Evolutionary conservation across 495 filamentous ascomycete genomes (phyloP), one percentile per base, ranked within the genome.

Genomic region (Neurospora sp.): DNA sequence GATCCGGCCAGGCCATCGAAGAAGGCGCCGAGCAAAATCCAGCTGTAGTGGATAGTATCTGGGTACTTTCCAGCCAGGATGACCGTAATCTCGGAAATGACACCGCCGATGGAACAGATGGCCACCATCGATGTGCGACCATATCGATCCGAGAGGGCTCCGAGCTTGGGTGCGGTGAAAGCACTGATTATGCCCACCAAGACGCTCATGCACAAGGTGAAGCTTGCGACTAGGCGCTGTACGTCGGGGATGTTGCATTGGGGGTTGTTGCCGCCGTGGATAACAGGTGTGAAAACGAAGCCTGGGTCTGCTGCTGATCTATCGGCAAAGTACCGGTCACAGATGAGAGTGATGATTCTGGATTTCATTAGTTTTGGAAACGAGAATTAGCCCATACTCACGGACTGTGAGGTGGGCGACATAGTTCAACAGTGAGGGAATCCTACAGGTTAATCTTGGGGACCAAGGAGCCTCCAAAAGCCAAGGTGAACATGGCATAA

Each of bases 1-100:
- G 93, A 96, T 19, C 95, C 96, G 24, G 90, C 89, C 0, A 98
- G 76, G 2, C 95, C 95, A 79, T 98, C 95, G 39, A 92, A 82
- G 31, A 92, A 84, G 37, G 87, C 87, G 21, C 93, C 93, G 6
- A 94, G 70, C 9, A 98, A 84, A 15, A 99, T 83, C 84, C 91
- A 89, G 66, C 90, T 88, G 72, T 94, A 90, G 70, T 89, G 85
- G 43, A 96, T 82, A 0, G 79, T 83, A 0, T 96, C 91, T 10
- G 93, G 91, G 77, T 88, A 92, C 74, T 86, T 91, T 45, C 89
- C 93, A 17, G 94, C 89, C 7, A 94, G 75, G 40, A 96, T 91
- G 37, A 92, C 93, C 70, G 96, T 88, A 45, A 90, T 78, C 79
- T 98, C 96, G 62, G 83, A 86, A 1, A 89, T 69, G 0, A 97